Evolutionary conservation across 805 yeast species (phyloP).

Genomic region (Limtongia smithiae): DNA sequence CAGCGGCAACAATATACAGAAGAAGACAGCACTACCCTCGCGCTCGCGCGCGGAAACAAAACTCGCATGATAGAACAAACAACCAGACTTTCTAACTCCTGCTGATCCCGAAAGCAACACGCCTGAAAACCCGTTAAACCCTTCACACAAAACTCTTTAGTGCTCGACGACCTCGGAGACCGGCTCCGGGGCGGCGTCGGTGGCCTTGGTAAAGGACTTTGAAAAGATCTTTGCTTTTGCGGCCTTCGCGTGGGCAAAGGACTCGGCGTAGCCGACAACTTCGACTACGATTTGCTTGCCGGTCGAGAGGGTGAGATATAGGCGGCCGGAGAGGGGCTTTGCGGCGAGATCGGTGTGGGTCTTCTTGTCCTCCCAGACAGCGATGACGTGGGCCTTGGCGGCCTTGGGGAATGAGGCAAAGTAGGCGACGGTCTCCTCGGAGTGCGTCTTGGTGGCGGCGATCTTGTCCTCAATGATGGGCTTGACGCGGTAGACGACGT

Average conservation of each 20-base stretch:
- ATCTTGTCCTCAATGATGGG: slow-evolving; percentile 22
- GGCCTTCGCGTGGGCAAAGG: slow-evolving; percentile 16
- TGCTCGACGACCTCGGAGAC: too few relatives aligned
- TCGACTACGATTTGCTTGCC: slow-evolving; percentile 22
- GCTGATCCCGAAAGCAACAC: too few relatives aligned
- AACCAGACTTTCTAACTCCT: too few relatives aligned
- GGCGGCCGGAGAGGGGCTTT: slow-evolving; percentile 17
- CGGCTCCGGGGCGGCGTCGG: too few relatives aligned
- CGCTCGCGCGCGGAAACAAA: too few relatives aligned
- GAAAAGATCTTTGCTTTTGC: slow-evolving; percentile 10
- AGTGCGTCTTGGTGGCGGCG: slow-evolving; percentile 14
- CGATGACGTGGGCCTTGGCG: slow-evolving; percentile 21
- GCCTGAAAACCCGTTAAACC: too few relatives aligned
- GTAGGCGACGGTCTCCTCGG: slow-evolving; percentile 18
- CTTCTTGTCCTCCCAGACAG: slow-evolving; percentile 25
- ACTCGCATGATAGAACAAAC: too few relatives aligned
- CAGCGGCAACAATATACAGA: too few relatives aligned
- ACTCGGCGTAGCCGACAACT: slow-evolving; percentile 16
- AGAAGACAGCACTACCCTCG: too few relatives aligned
- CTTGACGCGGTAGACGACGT: slow-evolving; percentile 19
- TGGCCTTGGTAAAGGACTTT: not conserved
- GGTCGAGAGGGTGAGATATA: slow-evolving; percentile 20
- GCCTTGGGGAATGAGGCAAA: slow-evolving; percentile 19
- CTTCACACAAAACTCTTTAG: too few relatives aligned
- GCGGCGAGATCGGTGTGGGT: slow-evolving; percentile 14